phyloP scores from a whole-genome alignment of 805 yeast species.

The Zygoascus biomembranicola region DNA sequence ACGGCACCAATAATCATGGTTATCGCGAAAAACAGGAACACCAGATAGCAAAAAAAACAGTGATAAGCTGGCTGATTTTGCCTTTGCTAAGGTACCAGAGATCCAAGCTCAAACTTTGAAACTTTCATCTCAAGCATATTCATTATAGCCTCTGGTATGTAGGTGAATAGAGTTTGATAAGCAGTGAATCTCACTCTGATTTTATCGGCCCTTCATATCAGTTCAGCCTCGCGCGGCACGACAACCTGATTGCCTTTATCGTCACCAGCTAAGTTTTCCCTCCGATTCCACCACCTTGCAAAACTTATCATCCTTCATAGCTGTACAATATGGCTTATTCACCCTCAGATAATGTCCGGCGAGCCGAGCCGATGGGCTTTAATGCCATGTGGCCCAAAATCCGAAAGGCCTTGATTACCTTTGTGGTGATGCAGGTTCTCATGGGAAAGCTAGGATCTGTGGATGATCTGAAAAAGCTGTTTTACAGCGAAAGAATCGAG shows the following conservation, averaged over 20 bases:
- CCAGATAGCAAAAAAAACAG: too few relatives aligned
- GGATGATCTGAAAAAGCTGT: neutral
- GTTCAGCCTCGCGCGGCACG: neutral
- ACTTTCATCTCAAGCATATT: too few relatives aligned
- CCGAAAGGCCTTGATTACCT: neutral
- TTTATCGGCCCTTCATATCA: neutral
- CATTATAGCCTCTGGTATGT: too few relatives aligned
- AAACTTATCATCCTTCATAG: neutral
- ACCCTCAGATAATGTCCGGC: neutral
- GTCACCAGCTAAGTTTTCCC: neutral
- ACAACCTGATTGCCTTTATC: neutral
- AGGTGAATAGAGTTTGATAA: too few relatives aligned
- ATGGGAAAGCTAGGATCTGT: neutral
- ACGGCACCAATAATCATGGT: too few relatives aligned
- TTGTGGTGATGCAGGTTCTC: neutral
- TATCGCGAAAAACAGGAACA: too few relatives aligned
- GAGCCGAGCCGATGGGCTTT: slow-evolving; percentile 1
- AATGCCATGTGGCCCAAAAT: neutral
- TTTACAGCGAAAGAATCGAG: neutral
- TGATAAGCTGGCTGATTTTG: too few relatives aligned
- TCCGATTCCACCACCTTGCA: neutral
- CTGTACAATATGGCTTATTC: neutral
- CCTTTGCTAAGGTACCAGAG: too few relatives aligned
- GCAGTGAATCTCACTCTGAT: too few relatives aligned
- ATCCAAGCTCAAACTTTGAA: too few relatives aligned